Percentiles rank a stretch among this genome's conserved stretches.
These are phyloP conservation scores for Colletotrichum sp. DNA, from an alignment of 2,329 filamentous ascomycete genomes.

Conservation along the genomic window DNA sequence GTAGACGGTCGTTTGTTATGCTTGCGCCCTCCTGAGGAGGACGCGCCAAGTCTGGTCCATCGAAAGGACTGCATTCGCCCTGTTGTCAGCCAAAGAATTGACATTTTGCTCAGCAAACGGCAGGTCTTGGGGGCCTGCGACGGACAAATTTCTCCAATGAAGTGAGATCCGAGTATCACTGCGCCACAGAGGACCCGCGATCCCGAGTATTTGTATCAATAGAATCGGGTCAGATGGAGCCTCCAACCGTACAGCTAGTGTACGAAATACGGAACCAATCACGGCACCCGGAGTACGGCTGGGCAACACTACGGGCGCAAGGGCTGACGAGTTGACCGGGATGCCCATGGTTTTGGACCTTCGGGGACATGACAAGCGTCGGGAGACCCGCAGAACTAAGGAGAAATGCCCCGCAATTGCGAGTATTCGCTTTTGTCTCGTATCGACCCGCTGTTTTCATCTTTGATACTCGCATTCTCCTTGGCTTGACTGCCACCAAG, in stretches of 20 bases:
- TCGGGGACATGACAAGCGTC: neutral
- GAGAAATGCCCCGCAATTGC: neutral
- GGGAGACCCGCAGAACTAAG: neutral
- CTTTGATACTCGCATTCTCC: neutral
- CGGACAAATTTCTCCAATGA: neutral
- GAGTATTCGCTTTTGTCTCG: conserved; percentile 8
- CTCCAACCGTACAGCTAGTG: neutral
- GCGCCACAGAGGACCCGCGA: neutral
- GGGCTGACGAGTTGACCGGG: neutral
- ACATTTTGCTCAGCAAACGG: neutral
- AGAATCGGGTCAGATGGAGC: neutral
- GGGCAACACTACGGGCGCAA: neutral
- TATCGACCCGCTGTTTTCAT: neutral
- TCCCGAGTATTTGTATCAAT: neutral
- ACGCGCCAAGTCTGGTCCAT: neutral
- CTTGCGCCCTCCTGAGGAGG: neutral
- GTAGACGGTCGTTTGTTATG: neutral
- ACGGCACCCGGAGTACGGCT: neutral
- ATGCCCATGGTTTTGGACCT: neutral
- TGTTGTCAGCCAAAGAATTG: neutral
- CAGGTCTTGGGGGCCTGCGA: neutral
- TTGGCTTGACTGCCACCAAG: neutral
- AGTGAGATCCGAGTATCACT: neutral
- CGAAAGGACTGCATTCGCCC: neutral
- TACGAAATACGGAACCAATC: neutral